Conservation (phyloP, 164 flowering plant species). For the Sedum album region DNA sequence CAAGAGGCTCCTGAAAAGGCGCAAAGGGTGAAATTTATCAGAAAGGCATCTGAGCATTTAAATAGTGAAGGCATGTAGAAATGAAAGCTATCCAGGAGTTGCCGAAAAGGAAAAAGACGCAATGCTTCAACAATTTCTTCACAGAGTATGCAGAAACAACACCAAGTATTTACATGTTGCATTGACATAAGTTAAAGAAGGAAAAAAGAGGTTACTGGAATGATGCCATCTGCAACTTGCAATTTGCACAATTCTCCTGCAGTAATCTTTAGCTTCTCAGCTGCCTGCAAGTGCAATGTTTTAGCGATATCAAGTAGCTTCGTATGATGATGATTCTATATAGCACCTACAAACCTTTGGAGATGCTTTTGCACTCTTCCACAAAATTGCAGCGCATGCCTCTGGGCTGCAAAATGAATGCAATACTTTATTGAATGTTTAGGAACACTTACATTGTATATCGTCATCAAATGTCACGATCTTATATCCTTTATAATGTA, state of each 20-base stretch:
- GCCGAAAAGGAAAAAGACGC: background rate
- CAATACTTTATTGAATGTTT: background rate
- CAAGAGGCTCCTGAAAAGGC: conserved; percentile 80
- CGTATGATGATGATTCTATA: background rate
- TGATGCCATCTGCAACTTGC: conserved; percentile 73
- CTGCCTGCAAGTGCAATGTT: conserved; percentile 59
- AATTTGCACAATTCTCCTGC: conserved; percentile 65
- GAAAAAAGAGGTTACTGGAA: conserved; percentile 55
- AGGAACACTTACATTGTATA: no score
- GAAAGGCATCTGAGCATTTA: background rate
- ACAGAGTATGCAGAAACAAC: background rate
- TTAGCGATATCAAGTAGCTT: no score
- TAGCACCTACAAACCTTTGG: conserved; percentile 55
- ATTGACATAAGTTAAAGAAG: background rate
- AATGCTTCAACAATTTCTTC: background rate
- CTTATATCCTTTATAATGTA: no score
- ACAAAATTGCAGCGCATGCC: conserved; percentile 96
- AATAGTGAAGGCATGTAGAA: background rate
- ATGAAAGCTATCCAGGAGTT: background rate
- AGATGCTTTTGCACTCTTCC: conserved; percentile 80
- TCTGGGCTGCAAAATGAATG: conserved; percentile 60
- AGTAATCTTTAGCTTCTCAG: conserved; percentile 81
- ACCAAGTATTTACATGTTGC: background rate
- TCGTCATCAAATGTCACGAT: no score
- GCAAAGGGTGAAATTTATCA: background rate